phyloP scores from a whole-genome alignment of 1,139 yeast genomes.

The Suhomyces coccinellae region DNA sequence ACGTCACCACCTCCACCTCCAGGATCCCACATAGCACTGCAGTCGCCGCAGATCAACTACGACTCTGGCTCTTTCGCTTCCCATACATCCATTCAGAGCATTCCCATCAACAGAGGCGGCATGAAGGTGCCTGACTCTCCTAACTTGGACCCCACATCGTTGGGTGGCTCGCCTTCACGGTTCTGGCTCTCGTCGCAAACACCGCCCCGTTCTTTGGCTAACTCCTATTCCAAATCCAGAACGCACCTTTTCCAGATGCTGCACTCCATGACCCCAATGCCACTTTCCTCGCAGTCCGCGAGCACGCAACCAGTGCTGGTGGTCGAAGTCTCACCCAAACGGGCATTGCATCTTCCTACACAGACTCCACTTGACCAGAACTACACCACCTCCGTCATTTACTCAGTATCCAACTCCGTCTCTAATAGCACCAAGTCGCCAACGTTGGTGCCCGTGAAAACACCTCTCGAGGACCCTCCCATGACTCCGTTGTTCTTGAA shows the following conservation, averaged over 20 bases:
- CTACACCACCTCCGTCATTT: slow-evolving; percentile 12
- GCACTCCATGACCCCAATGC: slow-evolving; percentile 1
- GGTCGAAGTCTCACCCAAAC: slow-evolving; percentile 1
- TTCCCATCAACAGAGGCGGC: slow-evolving; percentile 26
- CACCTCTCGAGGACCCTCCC: slow-evolving; percentile 47
- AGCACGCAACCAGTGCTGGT: neutral
- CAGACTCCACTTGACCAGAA: slow-evolving; percentile 11
- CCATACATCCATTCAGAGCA: slow-evolving; percentile 26
- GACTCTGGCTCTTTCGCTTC: slow-evolving; percentile 2
- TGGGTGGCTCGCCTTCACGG: slow-evolving; percentile 57
- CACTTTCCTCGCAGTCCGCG: neutral
- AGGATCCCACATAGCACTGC: neutral
- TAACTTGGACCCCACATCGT: slow-evolving; percentile 49
- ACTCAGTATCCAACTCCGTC: slow-evolving; percentile 10
- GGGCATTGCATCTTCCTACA: slow-evolving; percentile 10
- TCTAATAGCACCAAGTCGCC: slow-evolving; percentile 38
- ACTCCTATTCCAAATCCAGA: slow-evolving; percentile 23
- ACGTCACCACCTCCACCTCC: slow-evolving; percentile 27
- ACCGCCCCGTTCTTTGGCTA: slow-evolving; percentile 44
- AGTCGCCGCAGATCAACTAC: too few species aligned
- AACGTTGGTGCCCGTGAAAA: slow-evolving; percentile 41
- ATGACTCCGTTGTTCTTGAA: slow-evolving; percentile 48
- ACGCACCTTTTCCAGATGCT: slow-evolving; percentile 20
- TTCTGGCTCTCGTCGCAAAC: slow-evolving; percentile 55
- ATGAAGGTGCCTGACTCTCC: slow-evolving; percentile 51